Conservation (phyloP, 192 early-diverging fungal genomes). For the Coemansia sp. region DNA sequence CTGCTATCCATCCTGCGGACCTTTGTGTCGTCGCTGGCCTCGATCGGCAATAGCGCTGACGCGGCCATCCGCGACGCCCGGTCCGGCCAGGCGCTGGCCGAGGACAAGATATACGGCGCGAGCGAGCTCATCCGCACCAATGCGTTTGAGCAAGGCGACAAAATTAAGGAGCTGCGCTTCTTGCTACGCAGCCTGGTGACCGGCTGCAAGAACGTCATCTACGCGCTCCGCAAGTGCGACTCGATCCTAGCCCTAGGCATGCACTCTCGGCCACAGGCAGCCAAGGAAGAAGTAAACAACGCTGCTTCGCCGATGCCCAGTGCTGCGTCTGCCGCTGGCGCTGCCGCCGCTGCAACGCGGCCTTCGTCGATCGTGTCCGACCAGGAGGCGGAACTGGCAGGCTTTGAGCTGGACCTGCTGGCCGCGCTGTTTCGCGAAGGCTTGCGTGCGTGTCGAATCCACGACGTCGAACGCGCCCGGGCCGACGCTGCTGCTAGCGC, state of each 20-base stretch:
- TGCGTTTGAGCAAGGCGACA: slow-evolving; percentile 43
- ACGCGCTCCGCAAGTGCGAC: slow-evolving; percentile 67
- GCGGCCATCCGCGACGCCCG: slow-evolving; percentile 24
- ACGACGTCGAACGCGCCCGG: slow-evolving; percentile 31
- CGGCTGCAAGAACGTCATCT: slow-evolving; percentile 77
- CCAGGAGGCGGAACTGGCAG: slow-evolving; percentile 35
- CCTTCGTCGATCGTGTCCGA: slow-evolving; percentile 11
- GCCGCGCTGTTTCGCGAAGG: slow-evolving; percentile 42
- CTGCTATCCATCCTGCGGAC: slow-evolving; percentile 81
- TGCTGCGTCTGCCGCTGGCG: background rate
- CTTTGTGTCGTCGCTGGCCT: slow-evolving; percentile 55
- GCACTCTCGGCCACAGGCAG: slow-evolving; percentile 4
- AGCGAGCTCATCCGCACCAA: slow-evolving; percentile 43
- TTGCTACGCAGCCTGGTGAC: slow-evolving; percentile 86
- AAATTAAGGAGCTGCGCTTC: slow-evolving; percentile 67
- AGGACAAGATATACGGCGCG: slow-evolving; percentile 34
- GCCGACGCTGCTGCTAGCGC: slow-evolving; percentile 10
- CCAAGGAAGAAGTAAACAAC: background rate
- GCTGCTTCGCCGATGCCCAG: background rate
- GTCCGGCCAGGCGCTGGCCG: slow-evolving; percentile 14
- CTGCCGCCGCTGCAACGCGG: background rate
- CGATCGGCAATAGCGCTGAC: slow-evolving; percentile 31
- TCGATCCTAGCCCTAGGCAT: slow-evolving; percentile 49
- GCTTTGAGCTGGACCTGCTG: slow-evolving; percentile 46
- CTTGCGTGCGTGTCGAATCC: slow-evolving; percentile 41